Evolutionary conservation across 768 basidiomycete species (phyloP).

Genomic region (Tricholoma hemisulphureum): DNA sequence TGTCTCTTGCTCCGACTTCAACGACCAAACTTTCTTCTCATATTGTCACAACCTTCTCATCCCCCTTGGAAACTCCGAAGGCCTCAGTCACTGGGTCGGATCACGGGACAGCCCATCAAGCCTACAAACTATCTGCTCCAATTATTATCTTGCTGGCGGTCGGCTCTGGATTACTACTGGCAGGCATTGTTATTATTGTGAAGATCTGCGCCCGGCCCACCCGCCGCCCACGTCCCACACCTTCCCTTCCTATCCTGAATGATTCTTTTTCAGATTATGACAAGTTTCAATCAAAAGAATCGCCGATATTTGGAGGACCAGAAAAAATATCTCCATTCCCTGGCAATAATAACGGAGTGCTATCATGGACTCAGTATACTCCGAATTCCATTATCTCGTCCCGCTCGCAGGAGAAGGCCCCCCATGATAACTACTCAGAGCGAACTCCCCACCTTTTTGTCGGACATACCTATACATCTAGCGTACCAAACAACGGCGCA

Average conservation of each 20-base stretch:
- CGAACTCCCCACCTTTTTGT: slow-evolving; percentile 13
- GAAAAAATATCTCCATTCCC: slow-evolving; percentile 51
- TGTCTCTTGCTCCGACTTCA: slow-evolving; percentile 18
- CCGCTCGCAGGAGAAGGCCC: slow-evolving; percentile 13
- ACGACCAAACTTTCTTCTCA: slow-evolving; percentile 11
- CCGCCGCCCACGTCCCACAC: slow-evolving; percentile 57
- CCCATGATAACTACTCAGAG: slow-evolving; percentile 11
- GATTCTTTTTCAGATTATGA: slow-evolving; percentile 51
- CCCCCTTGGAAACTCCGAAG: slow-evolving; percentile 5
- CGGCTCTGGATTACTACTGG: slow-evolving; percentile 47
- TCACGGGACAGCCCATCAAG: slow-evolving; percentile 8
- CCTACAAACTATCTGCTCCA: slow-evolving; percentile 44
- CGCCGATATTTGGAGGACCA: slow-evolving; percentile 77
- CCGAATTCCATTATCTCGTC: slow-evolving; percentile 13
- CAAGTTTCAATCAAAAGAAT: slow-evolving; percentile 49
- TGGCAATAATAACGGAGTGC: slow-evolving; percentile 45
- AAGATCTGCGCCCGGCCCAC: slow-evolving; percentile 50
- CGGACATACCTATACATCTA: slow-evolving; percentile 22
- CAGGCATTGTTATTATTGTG: slow-evolving; percentile 47
- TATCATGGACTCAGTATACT: slow-evolving; percentile 58
- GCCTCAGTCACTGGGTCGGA: neutral
- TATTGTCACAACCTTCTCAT: slow-evolving; percentile 13
- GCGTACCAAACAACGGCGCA: slow-evolving; percentile 13
- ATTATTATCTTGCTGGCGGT: slow-evolving; percentile 54
- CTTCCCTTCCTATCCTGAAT: slow-evolving; percentile 71